These are phyloP conservation scores for Xylaria grammica DNA, from an alignment of 495 filamentous ascomycete genomes.

Conservation along the genomic window DNA sequence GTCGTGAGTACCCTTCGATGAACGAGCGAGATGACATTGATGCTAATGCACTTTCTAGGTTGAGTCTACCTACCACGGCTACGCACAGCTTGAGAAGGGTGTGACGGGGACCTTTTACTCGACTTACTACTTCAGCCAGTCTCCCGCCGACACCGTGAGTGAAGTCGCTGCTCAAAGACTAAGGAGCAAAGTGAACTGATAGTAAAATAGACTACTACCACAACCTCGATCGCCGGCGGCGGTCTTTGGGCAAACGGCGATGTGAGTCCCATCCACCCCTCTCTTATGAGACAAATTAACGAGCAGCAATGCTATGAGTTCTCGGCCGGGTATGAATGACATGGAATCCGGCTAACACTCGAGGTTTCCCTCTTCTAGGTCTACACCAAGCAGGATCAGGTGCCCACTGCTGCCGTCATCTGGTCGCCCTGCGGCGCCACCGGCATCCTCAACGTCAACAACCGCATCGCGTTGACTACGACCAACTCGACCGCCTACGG, in stretches of 20 bases:
- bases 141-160: slow-evolving; percentile 46
- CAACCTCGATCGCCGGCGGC: slow-evolving; percentile 54
- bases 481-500: slow-evolving; percentile 50
- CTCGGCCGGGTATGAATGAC: neutral
- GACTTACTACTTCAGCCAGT: slow-evolving; percentile 64
- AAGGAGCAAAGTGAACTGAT: neutral
- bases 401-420: slow-evolving; percentile 59
- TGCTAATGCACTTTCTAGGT: slow-evolving; percentile 24
- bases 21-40: neutral
- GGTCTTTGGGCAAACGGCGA: slow-evolving; percentile 47
- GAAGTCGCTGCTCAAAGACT: neutral
- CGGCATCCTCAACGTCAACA: slow-evolving; percentile 65
- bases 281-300: neutral
- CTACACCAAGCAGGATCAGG: slow-evolving; percentile 61
- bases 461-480: slow-evolving; percentile 58
- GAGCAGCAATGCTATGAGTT: neutral
- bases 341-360: neutral
- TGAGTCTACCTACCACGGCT: slow-evolving; percentile 63
- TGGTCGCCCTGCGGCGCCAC: slow-evolving; percentile 61
- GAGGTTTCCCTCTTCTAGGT: slow-evolving; percentile 40
- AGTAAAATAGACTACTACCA: slow-evolving; percentile 50
- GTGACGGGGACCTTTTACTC: slow-evolving; percentile 62
- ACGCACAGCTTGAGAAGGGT: slow-evolving; percentile 55
- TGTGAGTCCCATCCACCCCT: slow-evolving; percentile 8
- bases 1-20: slow-evolving; percentile 30